Base-by-base conservation (phyloP, 2,329 filamentous ascomycete genomes). In the Aspergillus carbonarius region DNA sequence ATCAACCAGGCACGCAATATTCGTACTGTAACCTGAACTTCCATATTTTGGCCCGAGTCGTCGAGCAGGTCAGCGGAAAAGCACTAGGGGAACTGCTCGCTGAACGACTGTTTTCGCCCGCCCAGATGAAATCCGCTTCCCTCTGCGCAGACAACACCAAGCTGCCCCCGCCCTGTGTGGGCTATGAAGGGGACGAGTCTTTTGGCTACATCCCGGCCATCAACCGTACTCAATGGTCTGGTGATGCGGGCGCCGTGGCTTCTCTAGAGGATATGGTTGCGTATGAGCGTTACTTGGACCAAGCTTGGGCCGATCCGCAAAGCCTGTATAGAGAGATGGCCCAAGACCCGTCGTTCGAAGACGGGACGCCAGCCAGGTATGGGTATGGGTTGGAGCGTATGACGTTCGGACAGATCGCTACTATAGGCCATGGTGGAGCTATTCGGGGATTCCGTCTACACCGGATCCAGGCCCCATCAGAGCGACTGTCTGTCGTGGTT, bases 21-120 rank as follows among this genome's bases (percentile, higher is more conserved):
- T 76, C 76, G 0, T 81, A 81, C 63, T 75, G 68, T 35, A 81
- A 81, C 59, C 65, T 74, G 35, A 81, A 81, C 60, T 81, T 79
- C 63, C 66, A 75, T 55, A 52, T 76, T 0, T 51, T 80, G 12
- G 77, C 66, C 0, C 72, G 71, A 8, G 60, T 74, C 0, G 66
- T 80, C 25, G 78, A 81, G 56, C 68, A 70, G 2, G 73, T 76
- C 3, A 72, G 74, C 3, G 73, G 72, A 0, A 58, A 72, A 34
- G 58, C 72, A 1, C 69, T 81, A 0, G 70, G 53, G 0, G 68
- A 75, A 27, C 66, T 80, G 18, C 68, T 80, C 1, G 49, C 56
- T 0, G 67, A 79, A 46, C 64, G 75, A 12, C 65, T 80, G 2
- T 78, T 80, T 53, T 67, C 61, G 2, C 77, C 77, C 2, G 76